Conservation (phyloP, 169 alveolate species). For the Plasmodium gaboni region DNA sequence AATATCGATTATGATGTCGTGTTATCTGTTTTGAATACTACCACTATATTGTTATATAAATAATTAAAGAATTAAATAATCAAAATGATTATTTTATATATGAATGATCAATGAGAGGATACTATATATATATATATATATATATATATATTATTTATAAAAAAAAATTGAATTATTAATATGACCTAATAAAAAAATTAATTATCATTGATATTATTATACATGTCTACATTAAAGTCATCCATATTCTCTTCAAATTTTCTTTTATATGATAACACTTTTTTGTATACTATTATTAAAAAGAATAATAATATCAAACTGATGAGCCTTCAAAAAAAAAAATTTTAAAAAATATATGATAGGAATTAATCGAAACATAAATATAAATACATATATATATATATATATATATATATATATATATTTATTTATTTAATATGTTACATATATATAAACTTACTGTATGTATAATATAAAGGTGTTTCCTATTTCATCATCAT, state of each 20-base stretch:
- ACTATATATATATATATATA: too few relatives aligned
- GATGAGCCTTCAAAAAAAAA: constrained; percentile 37
- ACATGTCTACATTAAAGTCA: constrained; percentile 55
- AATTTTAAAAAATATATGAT: background rate
- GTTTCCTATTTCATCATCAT: constrained; percentile 71
- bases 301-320: constrained; percentile 59
- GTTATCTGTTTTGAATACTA: constrained; percentile 59
- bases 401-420: too few relatives aligned
- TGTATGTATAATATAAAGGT: constrained; percentile 49
- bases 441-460: constrained; percentile 14
- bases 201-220: constrained; percentile 54
- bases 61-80: constrained; percentile 14
- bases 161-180: background rate
- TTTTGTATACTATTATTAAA: constrained; percentile 57
- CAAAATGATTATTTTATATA: background rate
- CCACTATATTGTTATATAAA: constrained; percentile 62
- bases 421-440: too few relatives aligned
- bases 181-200: background rate
- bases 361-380: background rate
- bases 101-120: too few relatives aligned
- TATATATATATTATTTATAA: constrained; percentile 4
- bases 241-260: constrained; percentile 51
- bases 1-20: constrained; percentile 64
- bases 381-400: too few relatives aligned
- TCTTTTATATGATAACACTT: constrained; percentile 60